Evolutionary conservation across 495 filamentous ascomycete species (phyloP).

Genomic region (Xylaria castorea): DNA sequence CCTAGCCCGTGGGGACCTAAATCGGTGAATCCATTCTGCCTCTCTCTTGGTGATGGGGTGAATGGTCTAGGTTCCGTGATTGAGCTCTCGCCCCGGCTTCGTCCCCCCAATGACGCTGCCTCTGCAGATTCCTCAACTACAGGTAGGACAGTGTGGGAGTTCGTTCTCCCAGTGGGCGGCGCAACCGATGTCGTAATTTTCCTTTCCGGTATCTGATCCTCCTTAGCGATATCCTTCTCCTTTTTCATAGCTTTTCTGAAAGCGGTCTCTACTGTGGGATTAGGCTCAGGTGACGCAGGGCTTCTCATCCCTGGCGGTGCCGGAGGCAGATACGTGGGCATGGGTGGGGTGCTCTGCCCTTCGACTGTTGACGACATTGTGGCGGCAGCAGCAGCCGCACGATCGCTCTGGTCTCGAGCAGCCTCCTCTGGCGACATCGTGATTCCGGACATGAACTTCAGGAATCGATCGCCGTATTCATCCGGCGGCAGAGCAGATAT

Average conservation of each 20-base stretch:
- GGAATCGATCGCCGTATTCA: constrained; percentile 91
- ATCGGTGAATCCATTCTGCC: constrained; percentile 52
- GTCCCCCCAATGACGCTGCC: constrained; percentile 70
- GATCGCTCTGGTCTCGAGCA: constrained; percentile 63
- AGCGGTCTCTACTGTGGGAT: constrained; percentile 42
- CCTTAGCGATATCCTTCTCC: constrained; percentile 48
- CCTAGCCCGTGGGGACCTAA: constrained; percentile 47
- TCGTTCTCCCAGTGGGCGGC: constrained; percentile 53
- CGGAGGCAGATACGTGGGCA: constrained; percentile 53
- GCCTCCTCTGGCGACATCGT: constrained; percentile 90
- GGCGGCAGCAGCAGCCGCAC: constrained; percentile 49
- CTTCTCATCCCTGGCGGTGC: constrained; percentile 52
- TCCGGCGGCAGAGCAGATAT: constrained; percentile 95
- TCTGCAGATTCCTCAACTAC: constrained; percentile 93
- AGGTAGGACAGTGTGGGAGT: constrained; percentile 71
- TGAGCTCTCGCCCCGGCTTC: constrained; percentile 49
- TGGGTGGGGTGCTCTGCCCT: constrained; percentile 40
- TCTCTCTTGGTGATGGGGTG: constrained; percentile 51
- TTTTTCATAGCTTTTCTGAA: constrained; percentile 44
- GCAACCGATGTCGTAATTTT: constrained; percentile 57
- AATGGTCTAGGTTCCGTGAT: constrained; percentile 51
- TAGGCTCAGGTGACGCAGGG: constrained; percentile 52
- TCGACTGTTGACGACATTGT: constrained; percentile 43
- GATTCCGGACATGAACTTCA: constrained; percentile 87
- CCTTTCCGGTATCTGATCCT: constrained; percentile 56